phyloP scores from a whole-genome alignment of 129 eudicot genomes.

The Chrysanthemum lavandulifolium region DNA sequence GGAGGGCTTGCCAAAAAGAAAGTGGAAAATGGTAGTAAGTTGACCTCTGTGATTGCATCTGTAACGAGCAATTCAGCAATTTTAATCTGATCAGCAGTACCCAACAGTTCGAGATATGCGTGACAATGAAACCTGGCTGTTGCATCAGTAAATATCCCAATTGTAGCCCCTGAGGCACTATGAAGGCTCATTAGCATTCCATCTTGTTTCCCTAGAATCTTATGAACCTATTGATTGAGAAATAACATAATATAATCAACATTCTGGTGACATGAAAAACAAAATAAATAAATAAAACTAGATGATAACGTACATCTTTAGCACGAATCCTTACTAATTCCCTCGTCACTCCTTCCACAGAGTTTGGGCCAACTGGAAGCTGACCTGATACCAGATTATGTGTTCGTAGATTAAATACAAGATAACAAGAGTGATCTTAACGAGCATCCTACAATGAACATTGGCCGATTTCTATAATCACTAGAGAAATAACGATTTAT shows the following conservation, averaged over 20 bases:
- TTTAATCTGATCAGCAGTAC: constrained; percentile 7
- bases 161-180: neutral
- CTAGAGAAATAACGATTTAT: too few species aligned
- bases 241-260: neutral
- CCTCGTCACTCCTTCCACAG: constrained; percentile 16
- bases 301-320: constrained; percentile 12
- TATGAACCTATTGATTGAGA: neutral
- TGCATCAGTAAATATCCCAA: neutral
- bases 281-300: neutral
- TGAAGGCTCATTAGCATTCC: neutral
- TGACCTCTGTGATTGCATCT: constrained; percentile 16
- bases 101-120: constrained; percentile 4
- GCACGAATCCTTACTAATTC: constrained; percentile 1
- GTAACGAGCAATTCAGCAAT: constrained; percentile 6
- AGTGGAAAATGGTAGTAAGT: neutral
- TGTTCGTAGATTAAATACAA: neutral
- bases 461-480: too few species aligned
- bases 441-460: too few species aligned
- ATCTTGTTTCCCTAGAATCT: neutral
- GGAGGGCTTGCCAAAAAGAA: neutral
- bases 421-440: neutral
- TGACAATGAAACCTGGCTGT: neutral
- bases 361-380: neutral
- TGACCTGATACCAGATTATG: constrained; percentile 10
- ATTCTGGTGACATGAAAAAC: neutral